These are phyloP conservation scores for Phytophthora citrophthora DNA, from an alignment of 352 stramenopile genomes.

Conservation along the genomic window DNA sequence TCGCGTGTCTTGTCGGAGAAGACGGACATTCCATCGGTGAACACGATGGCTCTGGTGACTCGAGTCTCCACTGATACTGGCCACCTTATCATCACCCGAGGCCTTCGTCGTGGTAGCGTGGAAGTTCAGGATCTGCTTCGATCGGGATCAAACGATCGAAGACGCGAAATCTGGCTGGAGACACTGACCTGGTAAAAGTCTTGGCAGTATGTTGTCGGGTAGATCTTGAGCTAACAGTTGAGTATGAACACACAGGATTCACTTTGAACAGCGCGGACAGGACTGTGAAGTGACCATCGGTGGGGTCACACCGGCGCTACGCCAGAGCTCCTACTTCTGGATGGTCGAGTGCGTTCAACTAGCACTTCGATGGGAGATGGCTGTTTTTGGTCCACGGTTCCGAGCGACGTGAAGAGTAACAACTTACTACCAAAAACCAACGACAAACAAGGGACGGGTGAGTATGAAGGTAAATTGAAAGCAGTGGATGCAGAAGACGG, in stretches of 20 bases:
- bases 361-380: constrained; percentile 48
- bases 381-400: constrained; percentile 41
- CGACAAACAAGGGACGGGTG: background rate
- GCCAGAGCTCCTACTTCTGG: constrained; percentile 50
- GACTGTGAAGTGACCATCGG: constrained; percentile 44
- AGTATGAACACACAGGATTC: constrained; percentile 18
- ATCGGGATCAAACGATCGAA: constrained; percentile 3
- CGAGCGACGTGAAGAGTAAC: constrained; percentile 13
- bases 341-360: constrained; percentile 48
- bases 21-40: constrained; percentile 24
- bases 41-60: constrained; percentile 37
- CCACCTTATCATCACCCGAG: constrained; percentile 41
- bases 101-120: constrained; percentile 39
- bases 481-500: background rate
- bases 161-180: constrained; percentile 31
- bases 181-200: constrained; percentile 33
- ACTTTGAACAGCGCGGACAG: constrained; percentile 41
- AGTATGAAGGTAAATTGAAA: constrained; percentile 8
- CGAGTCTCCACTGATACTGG: constrained; percentile 25
- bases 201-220: background rate
- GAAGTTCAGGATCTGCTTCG: constrained; percentile 34
- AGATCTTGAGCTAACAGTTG: constrained; percentile 8
- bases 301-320: constrained; percentile 41
- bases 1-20: constrained; percentile 34
- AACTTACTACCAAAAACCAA: constrained; percentile 3